Percentiles rank a stretch among this genome's conserved stretches.
These are phyloP conservation scores for Apiotrichum sp. DNA, from an alignment of 1,284 basidiomycete genomes.

Conservation along the genomic window DNA sequence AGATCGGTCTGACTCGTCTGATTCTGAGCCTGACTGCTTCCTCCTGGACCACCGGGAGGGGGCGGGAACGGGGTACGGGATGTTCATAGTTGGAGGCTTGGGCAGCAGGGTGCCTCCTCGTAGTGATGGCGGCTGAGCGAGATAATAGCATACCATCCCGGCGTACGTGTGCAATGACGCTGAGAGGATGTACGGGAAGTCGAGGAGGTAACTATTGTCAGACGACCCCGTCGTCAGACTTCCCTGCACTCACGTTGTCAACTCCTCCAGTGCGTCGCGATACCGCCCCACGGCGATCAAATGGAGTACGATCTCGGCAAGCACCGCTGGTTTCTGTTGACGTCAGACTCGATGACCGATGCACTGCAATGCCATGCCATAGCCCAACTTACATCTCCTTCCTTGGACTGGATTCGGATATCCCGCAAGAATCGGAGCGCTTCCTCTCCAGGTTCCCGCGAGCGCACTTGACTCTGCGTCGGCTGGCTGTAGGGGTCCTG, in stretches of 20 bases:
- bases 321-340: constrained; percentile 61
- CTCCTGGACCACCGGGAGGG: too few species aligned
- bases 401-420: constrained; percentile 25
- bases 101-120: background rate
- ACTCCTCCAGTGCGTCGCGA: constrained; percentile 68
- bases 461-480: background rate
- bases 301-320: constrained; percentile 66
- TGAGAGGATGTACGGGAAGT: constrained; percentile 76
- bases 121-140: constrained; percentile 41
- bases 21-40: too few species aligned
- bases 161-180: constrained; percentile 72
- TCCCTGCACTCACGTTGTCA: constrained; percentile 62
- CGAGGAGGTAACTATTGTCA: constrained; percentile 65
- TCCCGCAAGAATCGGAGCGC: constrained; percentile 28
- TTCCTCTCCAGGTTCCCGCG: constrained; percentile 3
- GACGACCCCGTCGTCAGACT: background rate
- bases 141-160: constrained; percentile 60
- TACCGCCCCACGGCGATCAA: constrained; percentile 58
- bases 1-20: too few species aligned
- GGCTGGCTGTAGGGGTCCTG: background rate
- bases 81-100: background rate
- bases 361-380: too few species aligned
- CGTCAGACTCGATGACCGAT: background rate
- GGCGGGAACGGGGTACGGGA: too few species aligned
- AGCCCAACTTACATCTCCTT: constrained; percentile 22